Evolutionary conservation across 495 filamentous ascomycete genomes (phyloP), one percentile per base, ranked within the genome.

Genomic region (Hyphodiscus hymeniophilus): DNA sequence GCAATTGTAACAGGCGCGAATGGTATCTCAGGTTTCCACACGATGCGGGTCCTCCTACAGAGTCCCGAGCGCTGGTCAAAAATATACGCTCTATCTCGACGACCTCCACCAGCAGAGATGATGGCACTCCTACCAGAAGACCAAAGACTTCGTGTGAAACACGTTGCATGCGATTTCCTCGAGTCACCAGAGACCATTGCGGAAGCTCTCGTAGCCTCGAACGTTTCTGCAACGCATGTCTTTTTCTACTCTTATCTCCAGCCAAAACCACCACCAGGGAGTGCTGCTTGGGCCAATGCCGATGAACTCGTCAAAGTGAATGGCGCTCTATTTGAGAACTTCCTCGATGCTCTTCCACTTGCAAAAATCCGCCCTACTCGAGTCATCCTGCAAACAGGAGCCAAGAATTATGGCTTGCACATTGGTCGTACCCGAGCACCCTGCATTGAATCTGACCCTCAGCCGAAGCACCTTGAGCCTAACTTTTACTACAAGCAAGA

Each of bases 211-310:
- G 13, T 45, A 60, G n/a, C n/a, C n/a, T n/a, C n/a, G n/a, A n/a
- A n/a, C n/a, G n/a, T n/a, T n/a, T n/a, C n/a, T n/a, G n/a, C n/a
- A n/a, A n/a, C n/a, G n/a, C n/a, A n/a, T n/a, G 12, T 52, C 15
- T 77, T 76, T 58, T 79, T 75, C 63, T 73, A 67, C 42, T 61
- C 69, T 3, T 77, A 77, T 59, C 62, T 73, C 38, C 73, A 79
- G 23, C 65, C 68, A 2, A 30, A 56, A 7, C 69, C 64, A 6
- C 63, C 66, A 26, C 23, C 36, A 10, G 50, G 61, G 26, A 61
- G 63, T 12, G 52, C 56, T 24, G 61, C 70, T 35, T 75, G 66
- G 71, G 61, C 60, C 49, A 61, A 69, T 40, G 65, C 61, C 1
- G 65, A 75, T 47, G 65, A 66, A 50, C 59, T 71, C 56, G 60